Evolutionary conservation across 1,284 basidiomycete genomes (phyloP), one percentile per base, ranked within the genome.

Genomic region (Malassezia nana): DNA sequence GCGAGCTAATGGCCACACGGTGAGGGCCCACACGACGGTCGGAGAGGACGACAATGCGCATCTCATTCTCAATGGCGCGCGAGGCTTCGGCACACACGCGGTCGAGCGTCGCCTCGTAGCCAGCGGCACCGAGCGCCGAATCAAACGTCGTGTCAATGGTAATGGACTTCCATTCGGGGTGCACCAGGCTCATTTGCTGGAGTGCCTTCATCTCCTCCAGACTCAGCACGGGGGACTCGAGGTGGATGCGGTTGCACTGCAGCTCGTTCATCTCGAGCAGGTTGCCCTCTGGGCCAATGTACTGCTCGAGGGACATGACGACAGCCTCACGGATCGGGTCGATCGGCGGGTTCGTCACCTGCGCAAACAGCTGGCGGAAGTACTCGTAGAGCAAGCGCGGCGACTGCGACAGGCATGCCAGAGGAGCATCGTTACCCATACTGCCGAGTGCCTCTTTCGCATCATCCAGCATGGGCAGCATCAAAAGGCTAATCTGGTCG

Each of bases 311-410:
- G 42, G 67, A 69, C 69, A 71, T 71, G 62, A 71, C 69, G 40
- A 71, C 58, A 8, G 67, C 52, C 59, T 71, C 69, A 45, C 69
- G 67, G 41, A 71, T 71, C 22, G 69, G 69, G 58, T 71, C 69
- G 47, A 71, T 71, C 25, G 69, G 69, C 46, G 69, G 69, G 60
- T 71, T 71, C 58, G 69, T 71, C 50, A 71, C 69, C 59, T 71
- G 69, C 46, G 69, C 69, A 38, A 71, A 71, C 41, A 71, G 65
- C 63, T 71, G 64, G 39, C 69, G 63, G 62, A 71, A 71, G 63
- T 71, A 71, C 51, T 71, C 69, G 58, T 68, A 71, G 41, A 69
- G 62, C 46, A 67, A 56, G 41, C 67, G 69, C 50, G 67, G 62
- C 33, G 63, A 59, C 30, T 63, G 58, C 33, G 69, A 58, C 50